These are phyloP conservation scores for Diaporthe aspalathi DNA, from an alignment of 2,329 filamentous ascomycete species.

Conservation along the genomic window DNA sequence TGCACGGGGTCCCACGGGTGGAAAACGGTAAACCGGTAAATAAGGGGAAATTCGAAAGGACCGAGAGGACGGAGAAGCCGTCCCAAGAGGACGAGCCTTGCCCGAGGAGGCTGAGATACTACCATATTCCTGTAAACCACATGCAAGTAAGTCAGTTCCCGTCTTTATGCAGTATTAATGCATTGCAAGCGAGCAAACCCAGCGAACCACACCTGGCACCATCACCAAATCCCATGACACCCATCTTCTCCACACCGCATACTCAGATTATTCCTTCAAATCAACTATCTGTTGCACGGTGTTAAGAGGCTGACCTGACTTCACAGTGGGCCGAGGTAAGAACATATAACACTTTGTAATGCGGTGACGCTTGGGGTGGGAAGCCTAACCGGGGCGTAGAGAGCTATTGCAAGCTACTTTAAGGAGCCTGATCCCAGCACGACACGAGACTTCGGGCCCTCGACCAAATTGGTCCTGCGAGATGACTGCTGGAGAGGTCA, in stretches of 20 bases:
- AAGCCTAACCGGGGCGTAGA: slow-evolving; percentile 39
- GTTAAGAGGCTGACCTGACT: not conserved
- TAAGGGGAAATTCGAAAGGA: slow-evolving; percentile 6
- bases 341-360: not conserved
- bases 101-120: slow-evolving; percentile 35
- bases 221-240: not conserved
- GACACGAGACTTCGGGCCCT: slow-evolving; percentile 18
- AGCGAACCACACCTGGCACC: not conserved
- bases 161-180: not conserved
- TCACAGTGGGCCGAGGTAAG: slow-evolving; percentile 46
- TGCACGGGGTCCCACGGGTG: not conserved
- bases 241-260: not conserved
- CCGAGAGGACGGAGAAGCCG: not conserved
- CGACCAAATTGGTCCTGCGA: slow-evolving; percentile 45
- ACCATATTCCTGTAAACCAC: slow-evolving; percentile 41
- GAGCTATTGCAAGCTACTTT: slow-evolving; percentile 48
- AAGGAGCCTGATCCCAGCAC: slow-evolving; percentile 40
- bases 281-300: not conserved
- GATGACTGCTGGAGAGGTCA: slow-evolving; percentile 52
- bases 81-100: not conserved
- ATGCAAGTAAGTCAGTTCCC: slow-evolving; percentile 36
- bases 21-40: not conserved
- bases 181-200: too few species aligned
- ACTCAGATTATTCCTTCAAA: not conserved
- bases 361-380: not conserved